A percentile compares a stretch with the other conserved stretches of the same genome.
These are phyloP conservation scores for Cladophialophora psammophila DNA, from an alignment of 2,329 filamentous ascomycete species.

Conservation along the genomic window DNA sequence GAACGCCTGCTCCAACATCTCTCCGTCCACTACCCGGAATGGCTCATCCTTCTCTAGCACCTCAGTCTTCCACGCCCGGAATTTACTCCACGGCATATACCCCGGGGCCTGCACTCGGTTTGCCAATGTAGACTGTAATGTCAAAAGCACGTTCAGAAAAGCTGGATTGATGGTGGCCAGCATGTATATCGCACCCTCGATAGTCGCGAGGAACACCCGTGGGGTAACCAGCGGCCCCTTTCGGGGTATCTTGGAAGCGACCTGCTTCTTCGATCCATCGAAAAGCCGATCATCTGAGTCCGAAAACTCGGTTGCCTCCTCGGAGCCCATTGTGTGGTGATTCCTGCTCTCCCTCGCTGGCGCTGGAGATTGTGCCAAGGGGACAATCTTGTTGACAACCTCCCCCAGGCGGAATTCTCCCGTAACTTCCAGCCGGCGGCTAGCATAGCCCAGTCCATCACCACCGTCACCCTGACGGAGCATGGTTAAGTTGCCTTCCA, in stretches of 20 bases:
- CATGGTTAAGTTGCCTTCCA: constrained; percentile 85
- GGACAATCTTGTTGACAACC: constrained; percentile 87
- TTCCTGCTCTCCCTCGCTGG: constrained; percentile 7
- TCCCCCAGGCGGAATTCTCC: constrained; percentile 88
- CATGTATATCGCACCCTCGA: constrained; percentile 90
- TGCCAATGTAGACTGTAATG: constrained; percentile 76
- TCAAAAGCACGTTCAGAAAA: constrained; percentile 81
- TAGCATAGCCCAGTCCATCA: constrained; percentile 71
- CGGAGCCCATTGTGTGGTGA: background rate
- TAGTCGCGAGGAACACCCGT: constrained; percentile 86
- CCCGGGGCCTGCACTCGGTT: constrained; percentile 73
- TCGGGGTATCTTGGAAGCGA: constrained; percentile 8
- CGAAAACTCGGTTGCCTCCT: constrained; percentile 12
- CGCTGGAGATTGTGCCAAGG: constrained; percentile 61
- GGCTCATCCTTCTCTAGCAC: constrained; percentile 76
- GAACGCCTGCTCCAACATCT: constrained; percentile 80
- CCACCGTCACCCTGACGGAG: constrained; percentile 57
- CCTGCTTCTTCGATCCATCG: background rate
- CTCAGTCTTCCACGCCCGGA: constrained; percentile 80
- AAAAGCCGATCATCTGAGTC: constrained; percentile 2
- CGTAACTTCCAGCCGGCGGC: constrained; percentile 72
- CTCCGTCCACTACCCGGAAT: constrained; percentile 88
- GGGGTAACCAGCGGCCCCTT: constrained; percentile 73
- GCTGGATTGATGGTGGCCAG: constrained; percentile 75
- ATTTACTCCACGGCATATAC: constrained; percentile 76